phyloP scores from a whole-genome alignment of 805 yeast species.

The Cyberlindnera misumaiensis region DNA sequence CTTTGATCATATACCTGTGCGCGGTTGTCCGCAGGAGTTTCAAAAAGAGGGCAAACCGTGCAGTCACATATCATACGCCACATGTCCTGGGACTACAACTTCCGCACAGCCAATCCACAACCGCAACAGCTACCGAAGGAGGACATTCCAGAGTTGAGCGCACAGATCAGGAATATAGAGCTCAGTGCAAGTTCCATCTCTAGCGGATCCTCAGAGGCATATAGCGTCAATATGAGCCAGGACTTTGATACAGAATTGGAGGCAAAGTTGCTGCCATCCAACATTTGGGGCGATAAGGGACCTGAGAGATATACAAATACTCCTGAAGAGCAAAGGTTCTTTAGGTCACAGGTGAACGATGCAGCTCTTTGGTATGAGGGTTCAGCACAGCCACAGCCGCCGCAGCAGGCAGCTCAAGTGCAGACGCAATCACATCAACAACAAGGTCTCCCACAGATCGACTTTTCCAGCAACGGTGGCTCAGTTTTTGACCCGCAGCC shows the following conservation, averaged over 20 bases:
- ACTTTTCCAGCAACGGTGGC: too few species aligned
- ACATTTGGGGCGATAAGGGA: constrained; percentile 27
- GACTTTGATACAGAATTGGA: constrained; percentile 18
- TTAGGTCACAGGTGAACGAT: constrained; percentile 7
- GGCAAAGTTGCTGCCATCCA: constrained; percentile 27
- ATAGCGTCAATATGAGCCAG: constrained; percentile 4
- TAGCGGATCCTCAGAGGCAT: constrained; percentile 5
- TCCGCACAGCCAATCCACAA: too few species aligned
- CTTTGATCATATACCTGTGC: too few species aligned
- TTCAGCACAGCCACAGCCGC: neutral
- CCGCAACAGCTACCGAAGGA: too few species aligned
- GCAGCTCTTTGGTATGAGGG: constrained; percentile 2
- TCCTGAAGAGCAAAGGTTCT: constrained; percentile 10
- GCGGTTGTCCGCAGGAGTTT: too few species aligned
- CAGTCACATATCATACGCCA: neutral
- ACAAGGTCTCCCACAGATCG: too few species aligned
- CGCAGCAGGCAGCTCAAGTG: neutral
- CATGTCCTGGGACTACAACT: constrained; percentile 20
- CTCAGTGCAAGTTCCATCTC: constrained; percentile 6
- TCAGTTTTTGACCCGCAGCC: too few species aligned
- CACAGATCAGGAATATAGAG: constrained; percentile 1
- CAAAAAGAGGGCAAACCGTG: too few species aligned
- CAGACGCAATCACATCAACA: too few species aligned
- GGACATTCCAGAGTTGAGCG: constrained; percentile 1
- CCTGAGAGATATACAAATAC: constrained; percentile 4